Conservation (phyloP, 441 rosid genomes). For the Syzygium malaccense region DNA sequence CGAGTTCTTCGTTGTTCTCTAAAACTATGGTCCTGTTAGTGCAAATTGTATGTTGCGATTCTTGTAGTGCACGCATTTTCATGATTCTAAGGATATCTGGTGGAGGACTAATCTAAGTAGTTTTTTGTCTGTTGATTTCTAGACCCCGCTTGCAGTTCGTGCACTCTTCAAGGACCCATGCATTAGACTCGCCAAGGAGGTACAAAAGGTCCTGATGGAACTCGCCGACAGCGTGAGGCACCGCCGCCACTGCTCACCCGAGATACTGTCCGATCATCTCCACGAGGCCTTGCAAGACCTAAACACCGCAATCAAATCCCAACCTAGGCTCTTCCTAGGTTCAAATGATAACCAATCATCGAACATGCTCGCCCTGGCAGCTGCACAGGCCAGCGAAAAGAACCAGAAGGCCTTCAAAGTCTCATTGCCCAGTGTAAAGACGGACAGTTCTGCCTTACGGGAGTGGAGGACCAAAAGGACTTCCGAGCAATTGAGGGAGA, state of each 20-base stretch:
- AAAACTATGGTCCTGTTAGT: not conserved
- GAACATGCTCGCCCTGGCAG: not conserved
- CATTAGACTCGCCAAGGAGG: slow-evolving; percentile 57
- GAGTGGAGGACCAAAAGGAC: slow-evolving; percentile 40
- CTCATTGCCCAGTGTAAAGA: slow-evolving; percentile 42
- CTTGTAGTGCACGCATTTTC: not conserved
- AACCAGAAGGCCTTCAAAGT: slow-evolving; percentile 8
- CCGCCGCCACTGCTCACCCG: slow-evolving; percentile 74
- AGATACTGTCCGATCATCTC: slow-evolving; percentile 69
- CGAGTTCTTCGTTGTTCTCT: not conserved
- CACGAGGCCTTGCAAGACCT: slow-evolving; percentile 79
- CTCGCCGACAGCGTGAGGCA: slow-evolving; percentile 54
- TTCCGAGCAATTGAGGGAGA: slow-evolving; percentile 12
- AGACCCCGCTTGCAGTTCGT: slow-evolving; percentile 64
- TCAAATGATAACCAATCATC: slow-evolving; percentile 20
- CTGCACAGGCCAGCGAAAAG: not conserved
- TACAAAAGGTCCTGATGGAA: slow-evolving; percentile 55
- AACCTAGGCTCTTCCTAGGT: slow-evolving; percentile 75
- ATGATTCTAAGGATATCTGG: not conserved
- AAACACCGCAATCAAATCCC: slow-evolving; percentile 67
- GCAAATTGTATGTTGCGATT: not conserved
- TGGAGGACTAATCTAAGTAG: not conserved
- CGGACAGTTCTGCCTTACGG: slow-evolving; percentile 47
- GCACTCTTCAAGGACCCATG: slow-evolving; percentile 73
- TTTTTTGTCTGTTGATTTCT: not conserved